phyloP scores from a whole-genome alignment of 768 basidiomycete genomes.

The Russula compacta region DNA sequence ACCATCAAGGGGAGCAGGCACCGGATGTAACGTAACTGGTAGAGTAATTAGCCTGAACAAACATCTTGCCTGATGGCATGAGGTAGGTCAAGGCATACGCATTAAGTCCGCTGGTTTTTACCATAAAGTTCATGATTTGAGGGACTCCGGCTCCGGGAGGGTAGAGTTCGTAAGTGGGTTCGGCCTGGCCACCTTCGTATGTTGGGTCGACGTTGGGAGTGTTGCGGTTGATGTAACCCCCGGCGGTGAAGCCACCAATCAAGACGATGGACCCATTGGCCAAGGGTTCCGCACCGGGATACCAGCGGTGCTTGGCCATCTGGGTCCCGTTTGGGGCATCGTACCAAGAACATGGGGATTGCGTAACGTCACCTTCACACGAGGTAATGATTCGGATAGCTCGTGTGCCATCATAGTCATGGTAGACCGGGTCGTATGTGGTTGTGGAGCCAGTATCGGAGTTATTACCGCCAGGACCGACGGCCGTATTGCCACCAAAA shows the following conservation, averaged over 20 bases:
- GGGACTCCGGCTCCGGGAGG: background rate
- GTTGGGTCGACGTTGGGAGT: background rate
- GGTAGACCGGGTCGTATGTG: background rate
- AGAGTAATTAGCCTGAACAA: slow-evolving; percentile 4
- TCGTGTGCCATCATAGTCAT: background rate
- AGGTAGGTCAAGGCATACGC: background rate
- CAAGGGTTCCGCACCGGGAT: background rate
- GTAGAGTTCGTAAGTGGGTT: background rate
- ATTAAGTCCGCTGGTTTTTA: background rate
- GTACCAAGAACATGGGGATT: background rate
- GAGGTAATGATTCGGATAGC: background rate
- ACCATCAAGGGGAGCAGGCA: too few species aligned
- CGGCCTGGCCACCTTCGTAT: background rate
- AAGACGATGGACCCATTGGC: background rate
- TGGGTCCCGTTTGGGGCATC: background rate
- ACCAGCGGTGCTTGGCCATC: background rate
- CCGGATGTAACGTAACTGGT: background rate
- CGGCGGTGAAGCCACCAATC: background rate
- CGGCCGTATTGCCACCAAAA: background rate
- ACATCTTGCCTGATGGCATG: slow-evolving; percentile 5
- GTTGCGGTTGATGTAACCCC: background rate
- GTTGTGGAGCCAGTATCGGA: background rate
- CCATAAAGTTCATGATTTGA: background rate
- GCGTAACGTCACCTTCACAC: background rate
- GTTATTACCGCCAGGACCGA: background rate